Conservation (phyloP, 768 basidiomycete species). For the Pleurotus cornucopiae region DNA sequence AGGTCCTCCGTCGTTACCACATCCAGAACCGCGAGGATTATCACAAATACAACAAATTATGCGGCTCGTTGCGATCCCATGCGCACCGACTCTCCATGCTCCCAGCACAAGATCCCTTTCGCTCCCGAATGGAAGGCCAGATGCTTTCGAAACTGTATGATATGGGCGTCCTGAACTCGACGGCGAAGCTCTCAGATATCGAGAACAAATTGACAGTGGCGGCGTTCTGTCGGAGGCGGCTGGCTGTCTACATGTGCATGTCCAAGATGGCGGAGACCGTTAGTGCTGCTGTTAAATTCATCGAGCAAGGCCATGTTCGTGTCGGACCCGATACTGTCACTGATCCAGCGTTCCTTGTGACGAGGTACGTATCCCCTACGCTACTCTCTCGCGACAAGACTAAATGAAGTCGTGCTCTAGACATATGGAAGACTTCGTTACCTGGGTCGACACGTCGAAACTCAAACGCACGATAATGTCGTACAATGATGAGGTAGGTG, state of each 20-base stretch:
- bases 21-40: constrained; percentile 93
- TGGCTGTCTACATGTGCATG: constrained; percentile 91
- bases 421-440: constrained; percentile 99
- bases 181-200: constrained; percentile 88
- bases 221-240: constrained; percentile 85
- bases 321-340: constrained; percentile 95
- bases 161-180: constrained; percentile 85
- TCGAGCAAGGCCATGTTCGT: constrained; percentile 97
- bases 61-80: constrained; percentile 79
- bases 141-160: constrained; percentile 95
- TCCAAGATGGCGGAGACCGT: constrained; percentile 96
- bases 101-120: constrained; percentile 85
- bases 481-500: constrained; percentile 89
- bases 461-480: constrained; percentile 92
- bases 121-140: constrained; percentile 78
- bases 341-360: constrained; percentile 95
- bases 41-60: constrained; percentile 97
- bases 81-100: constrained; percentile 86
- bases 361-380: constrained; percentile 45
- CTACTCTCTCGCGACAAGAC: too few relatives aligned
- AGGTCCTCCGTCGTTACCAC: constrained; percentile 93
- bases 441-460: constrained; percentile 98
- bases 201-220: constrained; percentile 97
- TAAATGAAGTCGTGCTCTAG: constrained; percentile 28
- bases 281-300: constrained; percentile 90